A percentile compares a stretch with the other conserved stretches of the same genome.
Conservation (phyloP, 2,329 filamentous ascomycete species). For the Ambrosiella xylebori region DNA sequence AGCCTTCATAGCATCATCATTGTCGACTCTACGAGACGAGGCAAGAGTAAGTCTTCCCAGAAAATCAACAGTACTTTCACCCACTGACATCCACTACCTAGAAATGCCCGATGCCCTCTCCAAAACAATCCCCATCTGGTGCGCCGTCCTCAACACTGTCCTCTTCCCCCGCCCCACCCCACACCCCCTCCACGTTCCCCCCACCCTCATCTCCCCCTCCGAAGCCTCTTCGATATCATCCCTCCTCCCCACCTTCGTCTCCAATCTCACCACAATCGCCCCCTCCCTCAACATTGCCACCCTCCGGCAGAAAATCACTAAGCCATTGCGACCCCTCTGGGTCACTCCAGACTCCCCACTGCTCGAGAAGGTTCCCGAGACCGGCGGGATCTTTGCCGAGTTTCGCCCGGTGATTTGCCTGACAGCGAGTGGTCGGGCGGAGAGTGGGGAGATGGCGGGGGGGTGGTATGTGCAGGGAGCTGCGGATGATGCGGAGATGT, state of each 20-base stretch:
- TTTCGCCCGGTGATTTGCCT: conserved; percentile 67
- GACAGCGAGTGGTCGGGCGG: conserved; percentile 60
- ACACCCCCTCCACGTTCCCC: conserved; percentile 50
- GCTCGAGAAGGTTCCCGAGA: conserved; percentile 15
- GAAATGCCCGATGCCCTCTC: conserved; percentile 86
- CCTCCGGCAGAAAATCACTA: conserved; percentile 40
- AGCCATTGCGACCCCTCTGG: conserved; percentile 66
- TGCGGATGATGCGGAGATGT: conserved; percentile 87
- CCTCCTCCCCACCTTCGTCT: conserved; percentile 38
- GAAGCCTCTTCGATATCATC: conserved; percentile 65
- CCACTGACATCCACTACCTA: conserved; percentile 18
- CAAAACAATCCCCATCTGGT: conserved; percentile 92
- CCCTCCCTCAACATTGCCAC: conserved; percentile 32
- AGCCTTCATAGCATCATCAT: conserved; percentile 45
- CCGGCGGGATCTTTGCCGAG: conserved; percentile 28
- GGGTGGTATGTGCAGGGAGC: conserved; percentile 71
- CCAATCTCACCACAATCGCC: conserved; percentile 35
- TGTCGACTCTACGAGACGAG: conserved; percentile 81
- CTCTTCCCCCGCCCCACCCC: conserved; percentile 46
- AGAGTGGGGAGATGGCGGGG: conserved; percentile 45
- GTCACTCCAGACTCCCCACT: conserved; percentile 50
- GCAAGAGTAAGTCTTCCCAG: conserved; percentile 47
- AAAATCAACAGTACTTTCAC: background rate
- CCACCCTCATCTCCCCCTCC: conserved; percentile 52
- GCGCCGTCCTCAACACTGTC: conserved; percentile 62